Evolutionary conservation across 768 basidiomycete genomes (phyloP).

Genomic region (Gloeopeniophorella convolvens): DNA sequence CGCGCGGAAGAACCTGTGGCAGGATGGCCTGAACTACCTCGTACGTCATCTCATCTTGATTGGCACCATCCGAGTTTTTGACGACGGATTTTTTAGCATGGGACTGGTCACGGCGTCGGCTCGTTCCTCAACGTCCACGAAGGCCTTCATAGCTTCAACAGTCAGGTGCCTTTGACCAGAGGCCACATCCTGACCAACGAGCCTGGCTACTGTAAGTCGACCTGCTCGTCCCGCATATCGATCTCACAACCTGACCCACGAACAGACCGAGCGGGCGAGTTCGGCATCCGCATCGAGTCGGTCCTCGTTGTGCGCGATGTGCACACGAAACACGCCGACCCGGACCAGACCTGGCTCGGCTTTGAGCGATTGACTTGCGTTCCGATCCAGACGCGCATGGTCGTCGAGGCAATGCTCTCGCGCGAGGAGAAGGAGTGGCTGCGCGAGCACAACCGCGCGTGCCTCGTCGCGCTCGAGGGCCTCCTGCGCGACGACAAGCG

Average conservation of each 20-base stretch:
- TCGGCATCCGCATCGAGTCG: conserved; percentile 91
- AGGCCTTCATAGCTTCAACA: conserved; percentile 75
- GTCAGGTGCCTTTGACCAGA: conserved; percentile 59
- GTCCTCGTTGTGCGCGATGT: conserved; percentile 68
- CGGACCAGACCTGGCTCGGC: conserved; percentile 74
- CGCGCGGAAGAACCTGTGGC: conserved; percentile 84
- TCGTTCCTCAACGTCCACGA: conserved; percentile 83
- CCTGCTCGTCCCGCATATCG: neutral
- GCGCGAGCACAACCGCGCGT: conserved; percentile 77
- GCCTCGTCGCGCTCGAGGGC: conserved; percentile 57
- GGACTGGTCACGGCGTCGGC: conserved; percentile 88
- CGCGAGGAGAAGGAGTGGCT: conserved; percentile 87
- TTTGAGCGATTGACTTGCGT: conserved; percentile 93
- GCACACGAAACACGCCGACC: conserved; percentile 67
- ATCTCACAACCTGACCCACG: neutral
- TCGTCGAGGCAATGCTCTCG: conserved; percentile 76
- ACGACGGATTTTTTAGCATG: conserved; percentile 46
- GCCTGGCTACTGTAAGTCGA: conserved; percentile 78
- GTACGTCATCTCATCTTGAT: conserved; percentile 35
- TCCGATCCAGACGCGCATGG: conserved; percentile 87
- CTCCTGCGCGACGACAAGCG: conserved; percentile 71
- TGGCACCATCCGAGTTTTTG: neutral
- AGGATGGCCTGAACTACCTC: conserved; percentile 75
- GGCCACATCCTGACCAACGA: conserved; percentile 94
- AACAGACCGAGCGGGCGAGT: conserved; percentile 64